Evolutionary conservation across 768 basidiomycete species (phyloP), one percentile per base, ranked within the genome.

Genomic region (Chiua virens): DNA sequence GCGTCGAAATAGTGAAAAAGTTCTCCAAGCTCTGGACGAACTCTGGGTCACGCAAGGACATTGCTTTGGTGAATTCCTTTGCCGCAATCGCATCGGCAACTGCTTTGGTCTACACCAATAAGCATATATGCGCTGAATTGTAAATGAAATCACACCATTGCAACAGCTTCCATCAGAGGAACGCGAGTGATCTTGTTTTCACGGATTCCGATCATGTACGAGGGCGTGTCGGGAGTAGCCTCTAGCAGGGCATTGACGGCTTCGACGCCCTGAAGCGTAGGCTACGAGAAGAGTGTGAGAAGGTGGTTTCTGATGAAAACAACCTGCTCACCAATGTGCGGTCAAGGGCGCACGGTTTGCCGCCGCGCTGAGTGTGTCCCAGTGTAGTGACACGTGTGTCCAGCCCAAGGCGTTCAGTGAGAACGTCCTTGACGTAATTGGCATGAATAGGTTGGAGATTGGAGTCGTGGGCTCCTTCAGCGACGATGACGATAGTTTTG

Each of bases 401-500:
- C 27, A 99, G 82, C 0, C 91, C 89, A 22, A 98, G 81, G 15
- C 87, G 81, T 27, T 97, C 85, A 1, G 88, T 75, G 11, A 98
- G 81, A 34, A 99, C 83, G 20, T 91, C 80, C 72, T 94, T 98
- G 71, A 99, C 85, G 64, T 94, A 83, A 27, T 92, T 90, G 17
- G 93, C 86, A 39, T 79, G 85, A 66, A 99, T 98, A n/a, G 93
- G 93, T 25, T 96, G 85, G 41, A 98, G 81, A 60, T 89, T 76
- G 43, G 77, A 73, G 68, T 98, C 96, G 42, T 89, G 84, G 10
- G 97, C 96, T 21, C 97, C 97, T 72, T 99, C 97, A 1, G 97
- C 96, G 37, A 98, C 88, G 56, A 99, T 97, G 51, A 99, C 93
- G 57, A 99, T 97, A 1, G 96, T 98, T 75, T 96, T 98, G 60